Base-by-base conservation (phyloP, 2,329 filamentous ascomycete species). In the Periconia macrospinosa region DNA sequence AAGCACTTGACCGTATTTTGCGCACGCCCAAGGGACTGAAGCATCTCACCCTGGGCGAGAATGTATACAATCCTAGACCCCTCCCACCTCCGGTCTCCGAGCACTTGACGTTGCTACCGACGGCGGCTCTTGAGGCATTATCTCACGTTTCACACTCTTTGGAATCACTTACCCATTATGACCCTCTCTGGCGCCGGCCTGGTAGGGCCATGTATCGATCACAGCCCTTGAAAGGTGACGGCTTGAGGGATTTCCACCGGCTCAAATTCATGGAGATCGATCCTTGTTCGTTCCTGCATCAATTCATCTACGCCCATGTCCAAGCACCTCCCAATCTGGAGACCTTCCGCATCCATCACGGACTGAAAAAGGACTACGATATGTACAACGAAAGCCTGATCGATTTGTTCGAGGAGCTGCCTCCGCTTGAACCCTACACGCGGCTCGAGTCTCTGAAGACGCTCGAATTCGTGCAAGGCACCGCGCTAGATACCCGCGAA, bases 41-140 rank as follows among this genome's bases (percentile, higher is more conserved):
- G 52, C 56, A 62, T 14, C 61, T 74, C 17, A 70, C 66, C 0
- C 58, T 74, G 6, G 70, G 71, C 18, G 72, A 74, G 50, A 72
- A 72, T 20, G 60, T 68, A 1, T 65, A 60, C 55, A 70, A 71
- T 27, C 54, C 61, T 18, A 17, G 20, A 1, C 47, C 52, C 8
- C 23, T 3, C 23, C 23, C 1, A 53, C 54, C 14, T 49, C 55
- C 10, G 33, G 50, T n/a, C 13, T 56, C 3, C 47, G 63, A 67
- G 0, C 47, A 53, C 9, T 50, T 72, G 1, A 59, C 65, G 2
- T 58, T 49, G 13, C 37, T 57, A 3, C 56, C 64, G 1, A 17
- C 41, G 9, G 62, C 49, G 1, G 53, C 70, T 6, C 30, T 72
- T 13, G 54, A 61, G 13, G 70, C 71, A 33, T 52, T 74, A 3